phyloP scores from a whole-genome alignment of 768 basidiomycete genomes.

The Daedaleopsis nitida region DNA sequence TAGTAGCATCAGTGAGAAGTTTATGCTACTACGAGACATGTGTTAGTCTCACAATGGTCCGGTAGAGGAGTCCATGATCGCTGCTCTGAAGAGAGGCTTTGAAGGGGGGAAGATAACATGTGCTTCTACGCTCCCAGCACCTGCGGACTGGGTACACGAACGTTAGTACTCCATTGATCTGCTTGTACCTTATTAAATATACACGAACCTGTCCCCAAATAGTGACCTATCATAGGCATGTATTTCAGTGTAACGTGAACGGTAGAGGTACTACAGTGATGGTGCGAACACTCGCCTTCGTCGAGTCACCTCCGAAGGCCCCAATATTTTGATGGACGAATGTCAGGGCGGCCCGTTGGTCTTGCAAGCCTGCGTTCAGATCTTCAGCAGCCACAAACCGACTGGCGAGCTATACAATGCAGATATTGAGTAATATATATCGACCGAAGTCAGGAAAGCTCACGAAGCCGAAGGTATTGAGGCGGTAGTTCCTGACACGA shows the following conservation, averaged over 20 bases:
- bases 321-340: conserved; percentile 70
- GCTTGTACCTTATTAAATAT: not conserved
- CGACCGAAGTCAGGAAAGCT: conserved; percentile 14
- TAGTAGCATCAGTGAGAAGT: not conserved
- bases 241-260: conserved; percentile 29
- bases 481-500: conserved; percentile 50
- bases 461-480: conserved; percentile 62
- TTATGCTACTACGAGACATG: not conserved
- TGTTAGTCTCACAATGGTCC: conserved; percentile 50
- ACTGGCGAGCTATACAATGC: conserved; percentile 45
- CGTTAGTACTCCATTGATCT: too few species aligned
- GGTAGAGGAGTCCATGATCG: conserved; percentile 52
- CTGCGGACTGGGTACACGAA: conserved; percentile 45
- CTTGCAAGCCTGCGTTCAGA: conserved; percentile 42
- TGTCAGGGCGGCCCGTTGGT: conserved; percentile 58
- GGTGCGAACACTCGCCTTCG: conserved; percentile 35
- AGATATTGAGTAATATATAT: not conserved
- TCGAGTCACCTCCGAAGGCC: conserved; percentile 46
- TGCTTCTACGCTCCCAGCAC: conserved; percentile 51
- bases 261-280: not conserved
- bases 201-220: conserved; percentile 55
- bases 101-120: conserved; percentile 46
- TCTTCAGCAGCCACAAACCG: conserved; percentile 45
- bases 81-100: conserved; percentile 48
- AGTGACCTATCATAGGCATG: conserved; percentile 30